phyloP scores from a whole-genome alignment of 108 stramenopile genomes.

The Epithemia pelagica region DNA sequence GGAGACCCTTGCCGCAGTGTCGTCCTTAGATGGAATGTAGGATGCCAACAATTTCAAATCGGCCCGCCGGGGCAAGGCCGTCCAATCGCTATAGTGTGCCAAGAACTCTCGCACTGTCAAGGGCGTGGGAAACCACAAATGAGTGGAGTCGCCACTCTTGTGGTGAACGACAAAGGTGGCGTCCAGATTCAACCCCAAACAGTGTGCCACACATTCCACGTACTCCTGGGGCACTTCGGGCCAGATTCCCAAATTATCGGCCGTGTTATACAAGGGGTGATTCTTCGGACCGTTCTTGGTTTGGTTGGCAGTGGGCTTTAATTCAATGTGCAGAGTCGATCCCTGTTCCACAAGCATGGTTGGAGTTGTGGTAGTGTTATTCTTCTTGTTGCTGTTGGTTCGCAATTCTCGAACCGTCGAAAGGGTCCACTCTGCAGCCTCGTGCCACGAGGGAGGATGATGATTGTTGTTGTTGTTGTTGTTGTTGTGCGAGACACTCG shows the following conservation, averaged over 20 bases:
- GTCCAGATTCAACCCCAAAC: constrained; percentile 57
- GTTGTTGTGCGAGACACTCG: no score
- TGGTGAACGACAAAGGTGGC: constrained; percentile 42
- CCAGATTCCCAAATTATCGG: constrained; percentile 93
- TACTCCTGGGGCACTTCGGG: constrained; percentile 63
- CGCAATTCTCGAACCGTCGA: no score
- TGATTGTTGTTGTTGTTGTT: no score
- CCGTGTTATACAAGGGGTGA: constrained; percentile 95
- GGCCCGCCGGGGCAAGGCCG: constrained; percentile 74
- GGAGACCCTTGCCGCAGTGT: no score
- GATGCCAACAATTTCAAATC: constrained; percentile 81
- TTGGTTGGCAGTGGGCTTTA: no score
- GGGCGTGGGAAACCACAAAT: constrained; percentile 90
- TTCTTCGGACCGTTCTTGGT: no score
- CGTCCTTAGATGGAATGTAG: no score
- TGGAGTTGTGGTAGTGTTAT: no score
- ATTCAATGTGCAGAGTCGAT: constrained; percentile 93
- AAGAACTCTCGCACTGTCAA: constrained; percentile 86
- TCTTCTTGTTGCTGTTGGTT: no score
- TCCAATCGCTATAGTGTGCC: constrained; percentile 83
- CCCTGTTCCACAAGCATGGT: no score
- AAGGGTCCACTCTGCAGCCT: no score
- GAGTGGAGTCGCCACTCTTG: constrained; percentile 19
- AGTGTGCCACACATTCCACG: constrained; percentile 69
- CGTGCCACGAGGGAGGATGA: no score